Base-by-base conservation (phyloP, 2,329 filamentous ascomycete genomes). In the Aspergillus sclerotialis region DNA sequence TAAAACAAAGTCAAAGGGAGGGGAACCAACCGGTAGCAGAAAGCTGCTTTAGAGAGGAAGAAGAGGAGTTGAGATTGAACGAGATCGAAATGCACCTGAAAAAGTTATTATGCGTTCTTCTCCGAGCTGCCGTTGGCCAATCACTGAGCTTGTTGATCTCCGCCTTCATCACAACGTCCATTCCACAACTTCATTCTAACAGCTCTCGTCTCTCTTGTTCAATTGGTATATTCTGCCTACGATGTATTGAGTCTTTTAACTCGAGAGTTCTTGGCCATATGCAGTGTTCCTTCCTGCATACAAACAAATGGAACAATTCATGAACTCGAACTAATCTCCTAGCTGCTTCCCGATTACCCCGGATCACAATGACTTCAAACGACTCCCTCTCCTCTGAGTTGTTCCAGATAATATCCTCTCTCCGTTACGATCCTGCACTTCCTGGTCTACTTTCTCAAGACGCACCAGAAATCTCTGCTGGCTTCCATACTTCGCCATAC, bases 391-490 rank as follows among this genome's bases (percentile, higher is more conserved):
- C 27, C 9, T 23, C 13, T 5, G 30, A 32, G 18, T 37, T 36
- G 2, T 83, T 87, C 45, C 63, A 71, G 30, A 64, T 89, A 19
- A 82, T 85, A 52, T 82, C 80, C 3, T 82, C 84, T 1, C 66
- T 88, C 37, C 80, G 84, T 35, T 86, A 81, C 55, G 84, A 90
- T 45, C 70, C 73, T 11, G 53, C 55, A 2, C 71, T 90, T 24
- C 51, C 65, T 6, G 43, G 60, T 6, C 45, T 48, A 6, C 33
- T 46, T 24, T 41, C 43, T 14, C 53, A 49, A 35, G 52, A 44
- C 10, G 48, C 44, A 28, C 39, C 48, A 50, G 49, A 54, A 15
- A 46, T 41, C 37, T 59, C 69, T 23, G 60, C 65, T 7, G 38
- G 48, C 39, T 58, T 60, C 35, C 48, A 52, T 21, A 56, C 55